phyloP scores from a whole-genome alignment of 73 alveolate genomes.

The Paraurostyla sp. region DNA sequence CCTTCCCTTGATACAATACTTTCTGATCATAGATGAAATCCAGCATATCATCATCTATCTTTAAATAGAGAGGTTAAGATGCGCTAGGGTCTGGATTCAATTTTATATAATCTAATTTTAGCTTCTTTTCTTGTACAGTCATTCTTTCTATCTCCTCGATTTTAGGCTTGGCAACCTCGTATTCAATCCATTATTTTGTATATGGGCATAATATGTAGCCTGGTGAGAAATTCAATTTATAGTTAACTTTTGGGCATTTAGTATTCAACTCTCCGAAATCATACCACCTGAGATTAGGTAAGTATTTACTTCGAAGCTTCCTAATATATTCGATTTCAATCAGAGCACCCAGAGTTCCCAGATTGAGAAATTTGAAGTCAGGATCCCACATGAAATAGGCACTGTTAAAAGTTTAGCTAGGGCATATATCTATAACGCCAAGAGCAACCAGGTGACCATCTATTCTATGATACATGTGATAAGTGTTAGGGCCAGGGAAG shows the following conservation, averaged over 20 bases:
- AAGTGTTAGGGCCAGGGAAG: conserved; percentile 86
- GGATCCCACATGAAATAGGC: conserved; percentile 95
- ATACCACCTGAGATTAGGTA: conserved; percentile 32
- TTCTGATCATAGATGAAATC: background rate
- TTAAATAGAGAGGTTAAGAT: background rate
- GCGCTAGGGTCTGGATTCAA: background rate
- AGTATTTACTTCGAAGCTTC: conserved; percentile 28
- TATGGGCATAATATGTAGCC: conserved; percentile 49
- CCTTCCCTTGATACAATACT: background rate
- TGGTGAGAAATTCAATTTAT: conserved; percentile 49
- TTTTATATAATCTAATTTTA: background rate
- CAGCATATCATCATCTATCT: conserved; percentile 22
- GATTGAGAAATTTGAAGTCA: conserved; percentile 84
- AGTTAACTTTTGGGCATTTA: conserved; percentile 51
- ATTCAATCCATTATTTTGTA: conserved; percentile 21
- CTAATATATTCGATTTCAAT: conserved; percentile 93
- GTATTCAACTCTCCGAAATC: conserved; percentile 24
- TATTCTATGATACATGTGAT: conserved; percentile 93
- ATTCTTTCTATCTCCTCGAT: background rate
- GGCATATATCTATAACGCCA: conserved; percentile 90
- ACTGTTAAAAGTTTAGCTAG: conserved; percentile 72
- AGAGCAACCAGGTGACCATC: conserved; percentile 96
- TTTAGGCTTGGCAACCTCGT: background rate
- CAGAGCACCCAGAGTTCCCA: conserved; percentile 93
- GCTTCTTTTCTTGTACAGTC: background rate